Conservation (phyloP, 2,329 filamentous ascomycete genomes). For the Cladosporium sp. region DNA sequence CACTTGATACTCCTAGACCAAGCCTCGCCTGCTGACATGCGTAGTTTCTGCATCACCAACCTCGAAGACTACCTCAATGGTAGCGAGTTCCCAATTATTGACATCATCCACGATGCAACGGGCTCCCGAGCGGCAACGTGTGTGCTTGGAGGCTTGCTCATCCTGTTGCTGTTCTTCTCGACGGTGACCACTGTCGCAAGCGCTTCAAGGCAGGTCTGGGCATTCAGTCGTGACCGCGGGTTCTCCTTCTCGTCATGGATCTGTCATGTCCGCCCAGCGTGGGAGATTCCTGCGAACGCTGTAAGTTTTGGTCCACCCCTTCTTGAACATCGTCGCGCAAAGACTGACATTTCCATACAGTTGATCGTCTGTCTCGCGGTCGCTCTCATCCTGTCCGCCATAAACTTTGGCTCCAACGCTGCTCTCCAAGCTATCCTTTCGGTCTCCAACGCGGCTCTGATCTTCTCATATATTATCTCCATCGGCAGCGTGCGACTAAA, state of each 20-base stretch:
- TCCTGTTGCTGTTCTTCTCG: slow-evolving; percentile 36
- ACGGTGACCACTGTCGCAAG: slow-evolving; percentile 39
- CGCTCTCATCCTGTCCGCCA: slow-evolving; percentile 38
- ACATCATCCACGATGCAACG: slow-evolving; percentile 32
- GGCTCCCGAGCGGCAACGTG: slow-evolving; percentile 32
- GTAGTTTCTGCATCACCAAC: slow-evolving; percentile 16
- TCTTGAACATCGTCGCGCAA: slow-evolving; percentile 3
- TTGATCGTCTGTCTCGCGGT: slow-evolving; percentile 29
- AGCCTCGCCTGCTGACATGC: slow-evolving; percentile 9
- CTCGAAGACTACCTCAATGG: slow-evolving; percentile 3
- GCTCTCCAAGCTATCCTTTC: slow-evolving; percentile 45
- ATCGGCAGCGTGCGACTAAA: slow-evolving; percentile 37
- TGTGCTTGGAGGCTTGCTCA: slow-evolving; percentile 34
- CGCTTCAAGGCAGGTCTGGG: slow-evolving; percentile 37
- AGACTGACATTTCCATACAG: neutral
- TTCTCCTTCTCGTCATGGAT: slow-evolving; percentile 38
- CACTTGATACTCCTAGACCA: slow-evolving; percentile 33
- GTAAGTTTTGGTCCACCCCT: slow-evolving; percentile 25
- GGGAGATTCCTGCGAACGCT: slow-evolving; percentile 37
- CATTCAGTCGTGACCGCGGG: slow-evolving; percentile 37
- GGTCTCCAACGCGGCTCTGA: slow-evolving; percentile 39
- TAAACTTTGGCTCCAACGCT: slow-evolving; percentile 45
- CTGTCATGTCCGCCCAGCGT: slow-evolving; percentile 31
- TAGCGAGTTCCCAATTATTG: slow-evolving; percentile 12
- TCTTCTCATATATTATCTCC: slow-evolving; percentile 38